Percentiles rank a stretch among this genome's conserved stretches.
Conservation (phyloP, 148 eudicot genomes). For the Rhododendron mucronatum region DNA sequence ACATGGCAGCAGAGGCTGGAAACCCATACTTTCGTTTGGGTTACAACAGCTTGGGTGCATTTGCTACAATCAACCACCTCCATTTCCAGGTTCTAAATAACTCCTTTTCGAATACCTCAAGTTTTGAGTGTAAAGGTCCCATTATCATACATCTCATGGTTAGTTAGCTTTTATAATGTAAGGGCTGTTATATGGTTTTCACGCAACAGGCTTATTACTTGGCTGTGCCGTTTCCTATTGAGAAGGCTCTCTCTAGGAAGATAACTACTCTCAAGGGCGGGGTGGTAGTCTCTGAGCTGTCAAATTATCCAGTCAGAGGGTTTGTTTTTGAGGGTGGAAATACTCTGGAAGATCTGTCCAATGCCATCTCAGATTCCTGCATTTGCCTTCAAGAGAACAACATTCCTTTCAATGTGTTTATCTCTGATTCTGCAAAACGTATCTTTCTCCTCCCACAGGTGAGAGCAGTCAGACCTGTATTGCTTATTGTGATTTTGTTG, state of each 20-base stretch:
- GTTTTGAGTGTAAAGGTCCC: neutral
- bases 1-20: slow-evolving; percentile 79
- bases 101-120: neutral
- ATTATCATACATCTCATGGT: neutral
- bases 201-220: slow-evolving; percentile 72
- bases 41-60: slow-evolving; percentile 96
- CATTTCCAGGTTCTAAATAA: slow-evolving; percentile 70
- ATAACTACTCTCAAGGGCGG: slow-evolving; percentile 35
- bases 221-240: slow-evolving; percentile 70
- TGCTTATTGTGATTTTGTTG: neutral
- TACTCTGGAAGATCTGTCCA: slow-evolving; percentile 46
- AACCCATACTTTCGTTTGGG: slow-evolving; percentile 82
- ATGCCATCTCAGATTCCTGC: slow-evolving; percentile 64
- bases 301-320: slow-evolving; percentile 75
- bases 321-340: slow-evolving; percentile 79
- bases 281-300: slow-evolving; percentile 52
- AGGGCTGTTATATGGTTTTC: neutral
- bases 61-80: slow-evolving; percentile 96
- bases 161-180: neutral
- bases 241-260: slow-evolving; percentile 65
- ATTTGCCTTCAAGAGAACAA: slow-evolving; percentile 78
- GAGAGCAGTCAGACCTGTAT: neutral
- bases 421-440: slow-evolving; percentile 73
- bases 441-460: slow-evolving; percentile 90
- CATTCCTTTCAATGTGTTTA: slow-evolving; percentile 80